Percentiles rank a stretch among this genome's conserved stretches.
These are phyloP conservation scores for Hypoxylon lienhwacheense DNA, from an alignment of 495 filamentous ascomycete genomes.

Conservation along the genomic window DNA sequence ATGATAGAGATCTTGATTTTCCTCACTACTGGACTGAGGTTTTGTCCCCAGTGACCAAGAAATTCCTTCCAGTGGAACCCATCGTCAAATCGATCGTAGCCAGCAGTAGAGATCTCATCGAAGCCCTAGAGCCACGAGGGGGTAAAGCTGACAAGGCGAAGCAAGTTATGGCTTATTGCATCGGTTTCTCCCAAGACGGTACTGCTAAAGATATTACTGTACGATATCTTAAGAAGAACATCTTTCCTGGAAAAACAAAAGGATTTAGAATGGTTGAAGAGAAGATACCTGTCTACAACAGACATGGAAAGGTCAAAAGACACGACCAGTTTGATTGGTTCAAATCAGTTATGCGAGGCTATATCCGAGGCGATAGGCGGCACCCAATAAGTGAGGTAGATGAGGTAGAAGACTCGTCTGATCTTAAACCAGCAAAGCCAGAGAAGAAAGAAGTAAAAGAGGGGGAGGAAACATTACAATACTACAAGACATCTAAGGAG, in stretches of 20 bases:
- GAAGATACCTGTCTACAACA: constrained; percentile 76
- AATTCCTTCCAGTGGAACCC: constrained; percentile 76
- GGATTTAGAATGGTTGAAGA: constrained; percentile 75
- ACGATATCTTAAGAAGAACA: constrained; percentile 81
- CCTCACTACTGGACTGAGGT: constrained; percentile 95
- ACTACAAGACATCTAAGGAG: constrained; percentile 81
- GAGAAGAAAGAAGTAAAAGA: constrained; percentile 72
- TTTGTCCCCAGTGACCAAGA: constrained; percentile 74
- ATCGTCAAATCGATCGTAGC: constrained; percentile 69
- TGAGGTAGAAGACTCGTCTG: constrained; percentile 72
- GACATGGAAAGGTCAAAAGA: constrained; percentile 67
- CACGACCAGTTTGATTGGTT: constrained; percentile 87
- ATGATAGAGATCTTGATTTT: constrained; percentile 73
- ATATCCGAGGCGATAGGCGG: constrained; percentile 60
- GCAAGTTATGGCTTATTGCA: constrained; percentile 89
- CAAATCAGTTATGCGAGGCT: constrained; percentile 70
- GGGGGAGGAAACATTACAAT: constrained; percentile 79
- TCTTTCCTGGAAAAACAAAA: constrained; percentile 89
- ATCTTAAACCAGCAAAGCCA: constrained; percentile 69
- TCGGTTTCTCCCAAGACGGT: constrained; percentile 81
- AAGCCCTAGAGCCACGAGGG: constrained; percentile 80
- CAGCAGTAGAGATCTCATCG: constrained; percentile 67
- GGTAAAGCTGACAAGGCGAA: constrained; percentile 78
- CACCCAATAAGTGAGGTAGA: constrained; percentile 65
- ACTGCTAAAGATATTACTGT: constrained; percentile 95